Base-by-base conservation (phyloP, 169 alveolate genomes). In the Plasmodium fragile region DNA sequence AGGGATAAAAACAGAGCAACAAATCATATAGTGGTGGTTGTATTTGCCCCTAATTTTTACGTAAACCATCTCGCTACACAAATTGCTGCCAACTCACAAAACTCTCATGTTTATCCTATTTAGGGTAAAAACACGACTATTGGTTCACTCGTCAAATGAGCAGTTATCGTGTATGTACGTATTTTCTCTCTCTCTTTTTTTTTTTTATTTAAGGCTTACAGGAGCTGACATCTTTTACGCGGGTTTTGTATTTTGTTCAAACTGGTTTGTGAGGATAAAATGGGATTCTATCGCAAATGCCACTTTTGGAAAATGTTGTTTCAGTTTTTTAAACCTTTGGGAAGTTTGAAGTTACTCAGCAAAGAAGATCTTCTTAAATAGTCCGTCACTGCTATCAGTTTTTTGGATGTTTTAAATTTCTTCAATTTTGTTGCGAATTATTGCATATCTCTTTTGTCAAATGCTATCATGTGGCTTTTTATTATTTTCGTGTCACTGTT, bases 141-240 rank as follows among this genome's bases (percentile, higher is more conserved):
- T 65, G 2, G 75, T 65, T 25, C 75, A 22, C 41, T 77, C 49
- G 34, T 77, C 49, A 77, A 11, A 77, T 77, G 49, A 18, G 49
- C 28, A 45, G n/a, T 39, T 77, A n/a, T n/a, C 28, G 34, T 39
- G 49, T 45, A 77, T n/a, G 41, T 77, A 65, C 22, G 28, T 77
- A 77, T 77, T n/a, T 77, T 39, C 28, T 18, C n/a, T 36, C 36
- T n/a, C 36, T 18, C 36, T 75, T 36, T 16, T 36, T 36, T 36
- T 36, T 28, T 75, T 81, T 55, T 81, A 4, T 36, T 59, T 30
- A 18, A 53, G 41, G 69, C 93, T 85, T 85, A 85, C 93, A 18
- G 93, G 93, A 69, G 93, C 82, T 85, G 93, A 85, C 93, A 85
- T 85, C 45, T 85, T 85, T 28, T 73, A 43, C 16, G 25, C n/a